phyloP scores from a whole-genome alignment of 176 grass and related monocot genomes.

The Saccharum spontaneum region DNA sequence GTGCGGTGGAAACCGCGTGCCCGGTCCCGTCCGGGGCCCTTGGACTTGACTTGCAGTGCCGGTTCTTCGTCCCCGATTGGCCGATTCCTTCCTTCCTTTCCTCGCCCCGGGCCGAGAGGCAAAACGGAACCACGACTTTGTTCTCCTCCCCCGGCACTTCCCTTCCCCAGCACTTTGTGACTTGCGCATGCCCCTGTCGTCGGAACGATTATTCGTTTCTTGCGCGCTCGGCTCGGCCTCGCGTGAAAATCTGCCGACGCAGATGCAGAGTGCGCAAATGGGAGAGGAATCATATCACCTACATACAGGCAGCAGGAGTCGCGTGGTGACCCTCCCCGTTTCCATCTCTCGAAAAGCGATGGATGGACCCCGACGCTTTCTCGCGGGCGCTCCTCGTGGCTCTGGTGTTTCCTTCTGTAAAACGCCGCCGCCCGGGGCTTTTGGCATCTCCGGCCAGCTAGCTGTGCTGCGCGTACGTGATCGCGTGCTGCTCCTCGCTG shows the following conservation, averaged over 20 bases:
- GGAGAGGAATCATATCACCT: not conserved
- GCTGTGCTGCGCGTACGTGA: no score
- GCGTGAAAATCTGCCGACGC: not conserved
- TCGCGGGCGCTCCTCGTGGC: no score
- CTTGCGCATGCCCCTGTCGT: not conserved
- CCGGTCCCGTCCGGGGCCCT: not conserved
- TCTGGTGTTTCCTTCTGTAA: no score
- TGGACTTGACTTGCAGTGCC: not conserved
- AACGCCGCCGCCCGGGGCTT: no score
- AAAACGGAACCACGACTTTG: not conserved
- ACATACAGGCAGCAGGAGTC: no score
- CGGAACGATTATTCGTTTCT: conserved; percentile 6
- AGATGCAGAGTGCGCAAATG: not conserved
- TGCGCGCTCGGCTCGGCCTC: not conserved
- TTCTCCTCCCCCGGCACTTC: not conserved
- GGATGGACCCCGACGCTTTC: not conserved
- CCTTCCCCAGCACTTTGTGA: no score
- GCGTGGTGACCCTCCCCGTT: not conserved
- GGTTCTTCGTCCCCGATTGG: not conserved
- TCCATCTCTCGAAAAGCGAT: not conserved
- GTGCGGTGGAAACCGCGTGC: not conserved
- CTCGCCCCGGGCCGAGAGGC: not conserved
- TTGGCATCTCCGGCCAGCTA: no score
- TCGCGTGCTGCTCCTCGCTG: no score
- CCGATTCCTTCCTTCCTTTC: not conserved